phyloP scores from a whole-genome alignment of 352 stramenopile species.

The Pythium monospermum region DNA sequence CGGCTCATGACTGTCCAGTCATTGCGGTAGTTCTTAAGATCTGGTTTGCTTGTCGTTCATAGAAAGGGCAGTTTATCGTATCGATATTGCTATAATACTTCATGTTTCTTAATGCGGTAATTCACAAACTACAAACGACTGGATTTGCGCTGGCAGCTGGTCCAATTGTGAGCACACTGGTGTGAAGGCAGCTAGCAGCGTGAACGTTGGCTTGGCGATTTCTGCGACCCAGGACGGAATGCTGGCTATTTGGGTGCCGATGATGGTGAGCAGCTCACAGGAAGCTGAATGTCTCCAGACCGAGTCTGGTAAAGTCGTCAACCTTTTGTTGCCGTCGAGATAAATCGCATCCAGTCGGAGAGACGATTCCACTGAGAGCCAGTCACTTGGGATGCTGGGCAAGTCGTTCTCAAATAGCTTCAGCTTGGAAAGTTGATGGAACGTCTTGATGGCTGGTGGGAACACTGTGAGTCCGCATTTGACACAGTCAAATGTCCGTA shows the following conservation, averaged over 20 bases:
- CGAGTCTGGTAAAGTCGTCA: conserved; percentile 1
- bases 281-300: conserved; percentile 3
- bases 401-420: neutral
- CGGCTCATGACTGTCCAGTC: conserved; percentile 32
- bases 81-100: no score
- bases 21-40: conserved; percentile 1
- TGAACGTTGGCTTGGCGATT: conserved; percentile 1
- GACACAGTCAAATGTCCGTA: conserved; percentile 2
- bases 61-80: no score
- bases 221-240: conserved; percentile 6
- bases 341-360: neutral
- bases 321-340: conserved; percentile 1
- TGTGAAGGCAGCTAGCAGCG: neutral
- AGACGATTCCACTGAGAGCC: neutral
- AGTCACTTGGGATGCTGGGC: neutral
- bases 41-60: no score
- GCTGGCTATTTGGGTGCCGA: conserved; percentile 2
- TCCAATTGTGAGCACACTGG: no score
- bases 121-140: no score
- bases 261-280: neutral
- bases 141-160: no score
- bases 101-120: no score
- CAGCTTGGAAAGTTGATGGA: neutral
- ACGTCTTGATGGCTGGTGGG: neutral
- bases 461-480: neutral